phyloP scores from a whole-genome alignment of 106 monocot species.

The Dendrobium nobile region DNA sequence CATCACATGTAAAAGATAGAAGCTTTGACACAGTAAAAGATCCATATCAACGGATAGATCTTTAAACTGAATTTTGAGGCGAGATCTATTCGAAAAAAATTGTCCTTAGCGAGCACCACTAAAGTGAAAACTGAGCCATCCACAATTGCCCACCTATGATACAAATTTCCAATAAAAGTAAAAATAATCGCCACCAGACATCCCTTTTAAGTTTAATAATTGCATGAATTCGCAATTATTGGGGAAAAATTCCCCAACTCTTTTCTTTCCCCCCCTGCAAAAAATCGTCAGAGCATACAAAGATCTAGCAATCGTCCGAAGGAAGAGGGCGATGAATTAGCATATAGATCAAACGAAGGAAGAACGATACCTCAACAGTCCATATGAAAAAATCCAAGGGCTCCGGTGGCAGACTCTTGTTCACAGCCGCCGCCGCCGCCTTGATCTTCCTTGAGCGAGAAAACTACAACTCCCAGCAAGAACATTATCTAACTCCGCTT shows the following conservation, averaged over 20 bases:
- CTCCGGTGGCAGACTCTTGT: constrained; percentile 53
- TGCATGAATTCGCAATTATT: background rate
- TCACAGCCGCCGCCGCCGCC: constrained; percentile 19
- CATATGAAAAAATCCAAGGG: constrained; percentile 98
- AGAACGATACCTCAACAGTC: constrained; percentile 69
- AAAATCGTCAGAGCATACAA: background rate
- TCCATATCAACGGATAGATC: background rate
- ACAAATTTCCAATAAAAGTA: background rate
- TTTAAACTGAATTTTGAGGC: background rate
- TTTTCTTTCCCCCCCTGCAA: background rate
- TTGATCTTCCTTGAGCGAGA: background rate
- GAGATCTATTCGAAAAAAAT: background rate
- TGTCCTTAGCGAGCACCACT: background rate
- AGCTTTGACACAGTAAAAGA: background rate
- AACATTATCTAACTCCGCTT: background rate
- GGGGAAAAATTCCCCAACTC: background rate
- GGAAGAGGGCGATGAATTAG: background rate
- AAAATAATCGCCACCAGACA: background rate
- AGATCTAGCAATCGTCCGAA: background rate
- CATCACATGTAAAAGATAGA: background rate
- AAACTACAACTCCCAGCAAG: background rate
- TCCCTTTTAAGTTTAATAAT: background rate
- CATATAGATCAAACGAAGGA: background rate
- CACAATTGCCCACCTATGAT: background rate
- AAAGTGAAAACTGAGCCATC: background rate